Evolutionary conservation across 164 flowering plant genomes (phyloP), one percentile per base, ranked within the genome.

Genomic region (Berberis vulgaris): DNA sequence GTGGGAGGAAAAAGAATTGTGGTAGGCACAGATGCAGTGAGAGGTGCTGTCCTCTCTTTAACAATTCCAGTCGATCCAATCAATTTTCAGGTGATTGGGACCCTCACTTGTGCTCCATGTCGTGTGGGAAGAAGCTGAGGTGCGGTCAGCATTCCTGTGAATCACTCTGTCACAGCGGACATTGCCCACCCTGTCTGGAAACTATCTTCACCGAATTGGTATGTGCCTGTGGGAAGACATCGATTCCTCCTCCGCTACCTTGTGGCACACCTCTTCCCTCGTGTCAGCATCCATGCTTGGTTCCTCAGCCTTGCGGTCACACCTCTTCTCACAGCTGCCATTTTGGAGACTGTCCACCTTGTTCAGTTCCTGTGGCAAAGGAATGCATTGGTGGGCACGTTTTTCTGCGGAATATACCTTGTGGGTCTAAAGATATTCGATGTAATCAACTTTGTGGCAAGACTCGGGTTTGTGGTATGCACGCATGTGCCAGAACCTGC

Each of bases 1-100:
- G 99, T 74, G 96, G 94, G 55, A 69, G 68, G 63, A 94, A 94
- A 80, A 94, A 94, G 82, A 91, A 71, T 64, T 94, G 99, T 76
- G 99, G 99, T 41, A 87, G 96, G 75, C 99, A 94, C 47, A 75
- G 99, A 6, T 94, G 99, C 74, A 94, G 85, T 71, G 99, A 94
- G 73, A 79, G 90, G 12, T 94, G 97, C 68, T 94, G 99, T 63
- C 89, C 94, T 54, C 83, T 81, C 43, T 87, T 88, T 44, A 76
- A 26, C 26, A 26, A 65, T 70, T 70, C 93, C 6, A 73, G 45
- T 39, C 26, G 26, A 26, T 26, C 26, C 26, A 68, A 59, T 43
- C 54, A 57, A 41, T 26, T 43, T 0, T 41, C 69, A 1, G 82
- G 82, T 44, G 86, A 79, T 60, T 83, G 91, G 96, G 86, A 87